Percentiles rank a stretch among this genome's conserved stretches.
phyloP scores from a whole-genome alignment of 2,329 filamentous ascomycete species.

The Lasiodiplodia citricola region DNA sequence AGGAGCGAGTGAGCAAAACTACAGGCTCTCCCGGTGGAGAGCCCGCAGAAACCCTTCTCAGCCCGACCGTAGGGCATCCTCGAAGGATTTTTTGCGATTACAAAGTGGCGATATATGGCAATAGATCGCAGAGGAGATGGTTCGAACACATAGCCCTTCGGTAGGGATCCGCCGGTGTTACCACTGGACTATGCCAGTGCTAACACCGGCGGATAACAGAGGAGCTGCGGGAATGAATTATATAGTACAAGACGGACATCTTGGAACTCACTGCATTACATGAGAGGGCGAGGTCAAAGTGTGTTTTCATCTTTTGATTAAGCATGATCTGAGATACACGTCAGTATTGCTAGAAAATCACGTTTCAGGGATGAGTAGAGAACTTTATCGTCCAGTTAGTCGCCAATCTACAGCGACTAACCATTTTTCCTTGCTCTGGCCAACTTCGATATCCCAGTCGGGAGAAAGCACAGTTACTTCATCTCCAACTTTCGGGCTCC shows the following conservation, averaged over 20 bases:
- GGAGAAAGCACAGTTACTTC: conserved; percentile 47
- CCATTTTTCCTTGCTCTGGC: conserved; percentile 38
- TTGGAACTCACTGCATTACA: neutral
- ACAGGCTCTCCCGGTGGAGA: neutral
- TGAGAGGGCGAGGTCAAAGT: neutral
- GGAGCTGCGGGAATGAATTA: neutral
- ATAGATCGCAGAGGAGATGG: no score
- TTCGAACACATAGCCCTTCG: no score
- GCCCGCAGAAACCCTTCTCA: neutral
- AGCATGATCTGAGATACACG: neutral
- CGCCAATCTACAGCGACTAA: conserved; percentile 51
- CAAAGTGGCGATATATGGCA: no score
- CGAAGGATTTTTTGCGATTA: neutral
- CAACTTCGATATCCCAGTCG: conserved; percentile 48
- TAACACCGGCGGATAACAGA: no score
- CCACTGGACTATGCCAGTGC: no score
- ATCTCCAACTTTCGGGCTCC: conserved; percentile 34
- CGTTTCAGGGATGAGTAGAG: neutral
- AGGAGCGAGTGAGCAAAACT: neutral
- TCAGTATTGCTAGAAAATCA: neutral
- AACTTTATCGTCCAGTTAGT: neutral
- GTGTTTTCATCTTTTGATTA: neutral
- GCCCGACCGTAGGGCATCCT: neutral
- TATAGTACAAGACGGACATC: neutral
- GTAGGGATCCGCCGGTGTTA: no score